These are phyloP conservation scores for Amanita subjunquillea DNA, from an alignment of 768 basidiomycete genomes.

Conservation along the genomic window DNA sequence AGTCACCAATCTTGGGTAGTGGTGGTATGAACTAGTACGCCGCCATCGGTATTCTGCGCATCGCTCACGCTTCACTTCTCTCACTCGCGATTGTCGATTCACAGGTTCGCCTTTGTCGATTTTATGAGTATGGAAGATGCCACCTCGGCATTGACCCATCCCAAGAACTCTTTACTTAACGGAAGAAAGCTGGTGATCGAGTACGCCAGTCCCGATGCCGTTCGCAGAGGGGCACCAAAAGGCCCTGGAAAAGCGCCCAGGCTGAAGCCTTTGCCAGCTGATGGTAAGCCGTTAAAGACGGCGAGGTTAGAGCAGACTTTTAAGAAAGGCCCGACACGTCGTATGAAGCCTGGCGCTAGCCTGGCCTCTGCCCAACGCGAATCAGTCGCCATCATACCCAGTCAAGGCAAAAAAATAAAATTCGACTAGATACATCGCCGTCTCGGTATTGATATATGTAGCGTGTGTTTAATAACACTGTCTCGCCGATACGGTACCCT, in stretches of 20 bases:
- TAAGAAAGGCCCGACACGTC: not conserved
- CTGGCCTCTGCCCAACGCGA: conserved; percentile 71
- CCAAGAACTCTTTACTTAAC: conserved; percentile 74
- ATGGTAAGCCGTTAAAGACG: not conserved
- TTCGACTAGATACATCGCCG: conserved; percentile 31
- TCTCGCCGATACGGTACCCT: no score
- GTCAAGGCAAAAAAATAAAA: conserved; percentile 62
- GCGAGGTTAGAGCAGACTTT: not conserved
- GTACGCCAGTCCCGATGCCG: conserved; percentile 83
- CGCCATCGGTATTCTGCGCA: no score
- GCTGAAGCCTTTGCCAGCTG: not conserved
- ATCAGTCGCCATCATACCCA: conserved; percentile 59
- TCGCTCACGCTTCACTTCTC: no score
- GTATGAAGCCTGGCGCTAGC: conserved; percentile 54
- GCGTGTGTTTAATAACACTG: not conserved
- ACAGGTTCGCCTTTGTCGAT: conserved; percentile 90
- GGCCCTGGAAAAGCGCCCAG: not conserved
- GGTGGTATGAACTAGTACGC: no score
- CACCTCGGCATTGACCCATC: conserved; percentile 72
- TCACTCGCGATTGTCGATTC: not conserved
- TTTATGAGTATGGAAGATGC: conserved; percentile 74
- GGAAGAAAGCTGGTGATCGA: conserved; percentile 82
- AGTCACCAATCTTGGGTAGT: conserved; percentile 6
- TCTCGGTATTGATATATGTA: not conserved
- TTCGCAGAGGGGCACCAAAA: conserved; percentile 65